Percentiles rank a stretch among this genome's conserved stretches.
phyloP scores from a whole-genome alignment of 2,329 filamentous ascomycete genomes.

The Pseudogymnoascus sp. region DNA sequence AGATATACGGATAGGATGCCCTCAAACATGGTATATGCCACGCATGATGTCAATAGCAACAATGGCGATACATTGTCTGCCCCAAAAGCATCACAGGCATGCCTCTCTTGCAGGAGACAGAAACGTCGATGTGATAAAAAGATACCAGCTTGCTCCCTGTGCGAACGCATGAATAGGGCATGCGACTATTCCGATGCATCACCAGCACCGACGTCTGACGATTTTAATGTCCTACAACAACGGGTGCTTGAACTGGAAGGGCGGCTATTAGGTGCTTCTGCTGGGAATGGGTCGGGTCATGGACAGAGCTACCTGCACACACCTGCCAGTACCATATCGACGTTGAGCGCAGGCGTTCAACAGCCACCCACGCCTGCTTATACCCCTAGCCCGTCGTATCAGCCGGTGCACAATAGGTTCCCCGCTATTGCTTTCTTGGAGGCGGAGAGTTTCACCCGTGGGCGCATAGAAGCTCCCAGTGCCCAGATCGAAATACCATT shows the following conservation, averaged over 20 bases:
- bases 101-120: constrained; percentile 39
- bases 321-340: background rate
- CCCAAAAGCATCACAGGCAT: constrained; percentile 36
- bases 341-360: background rate
- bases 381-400: constrained; percentile 18
- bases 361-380: constrained; percentile 17
- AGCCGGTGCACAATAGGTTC: constrained; percentile 31
- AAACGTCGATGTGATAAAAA: constrained; percentile 48
- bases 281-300: background rate
- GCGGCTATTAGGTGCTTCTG: constrained; percentile 21
- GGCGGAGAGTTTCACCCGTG: constrained; percentile 34
- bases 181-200: constrained; percentile 37
- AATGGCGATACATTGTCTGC: constrained; percentile 6
- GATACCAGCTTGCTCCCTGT: constrained; percentile 42
- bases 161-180: constrained; percentile 35
- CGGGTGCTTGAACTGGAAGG: constrained; percentile 35
- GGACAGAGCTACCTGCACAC: constrained; percentile 1
- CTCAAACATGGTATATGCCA: constrained; percentile 2
- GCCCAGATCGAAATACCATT: constrained; percentile 34
- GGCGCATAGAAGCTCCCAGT: constrained; percentile 32
- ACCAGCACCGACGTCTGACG: constrained; percentile 33
- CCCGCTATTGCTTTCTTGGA: constrained; percentile 41
- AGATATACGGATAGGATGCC: background rate
- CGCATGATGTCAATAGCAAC: background rate
- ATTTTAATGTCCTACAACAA: constrained; percentile 33